These are phyloP conservation scores for Solanum sitiens DNA, from an alignment of 257 asterid genomes.

Conservation along the genomic window DNA sequence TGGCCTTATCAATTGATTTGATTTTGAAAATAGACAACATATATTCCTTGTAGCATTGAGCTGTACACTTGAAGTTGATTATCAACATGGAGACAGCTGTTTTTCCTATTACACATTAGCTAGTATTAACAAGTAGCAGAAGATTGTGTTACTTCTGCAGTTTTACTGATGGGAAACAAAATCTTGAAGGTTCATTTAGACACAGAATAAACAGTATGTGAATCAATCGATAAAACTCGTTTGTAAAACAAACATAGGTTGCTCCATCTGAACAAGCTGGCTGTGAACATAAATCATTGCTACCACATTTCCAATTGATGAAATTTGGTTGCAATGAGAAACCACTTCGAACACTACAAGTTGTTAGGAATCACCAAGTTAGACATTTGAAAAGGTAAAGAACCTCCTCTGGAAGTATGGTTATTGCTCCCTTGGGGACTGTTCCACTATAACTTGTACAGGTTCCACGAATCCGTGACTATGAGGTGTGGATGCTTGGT, in stretches of 20 bases:
- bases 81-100: not conserved
- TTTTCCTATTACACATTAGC: not conserved
- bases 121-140: not conserved
- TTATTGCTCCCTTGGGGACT: constrained; percentile 12
- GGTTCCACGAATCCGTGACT: constrained; percentile 13
- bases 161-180: not conserved
- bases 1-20: not conserved
- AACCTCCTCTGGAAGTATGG: not conserved
- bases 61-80: not conserved
- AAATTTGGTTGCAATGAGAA: not conserved
- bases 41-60: not conserved
- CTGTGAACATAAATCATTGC: not conserved
- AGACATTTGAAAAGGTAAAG: not conserved
- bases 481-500: constrained; percentile 8
- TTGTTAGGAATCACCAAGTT: not conserved
- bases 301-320: not conserved
- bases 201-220: not conserved
- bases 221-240: not conserved
- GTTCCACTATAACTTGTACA: constrained; percentile 44
- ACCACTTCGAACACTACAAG: not conserved
- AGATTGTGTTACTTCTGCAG: not conserved
- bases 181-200: not conserved
- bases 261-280: not conserved
- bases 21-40: not conserved
- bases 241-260: not conserved